Conservation (phyloP, 106 monocot genomes). For the Apostasia shenzhenica region DNA sequence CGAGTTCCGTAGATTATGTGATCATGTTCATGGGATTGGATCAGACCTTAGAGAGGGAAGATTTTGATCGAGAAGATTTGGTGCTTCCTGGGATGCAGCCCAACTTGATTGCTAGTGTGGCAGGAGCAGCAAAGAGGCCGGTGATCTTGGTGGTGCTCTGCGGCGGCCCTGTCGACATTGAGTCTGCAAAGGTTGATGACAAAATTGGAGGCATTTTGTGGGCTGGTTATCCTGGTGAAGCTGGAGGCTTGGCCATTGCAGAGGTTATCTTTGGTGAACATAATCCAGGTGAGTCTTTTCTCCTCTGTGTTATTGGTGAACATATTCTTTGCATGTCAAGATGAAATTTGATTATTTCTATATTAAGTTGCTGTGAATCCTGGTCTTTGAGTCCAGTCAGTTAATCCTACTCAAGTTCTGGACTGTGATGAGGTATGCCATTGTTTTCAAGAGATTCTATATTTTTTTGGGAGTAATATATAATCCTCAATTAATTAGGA, state of each 20-base stretch:
- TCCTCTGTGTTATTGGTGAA: no score
- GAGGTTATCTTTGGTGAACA: slow-evolving; percentile 78
- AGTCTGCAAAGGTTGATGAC: slow-evolving; percentile 55
- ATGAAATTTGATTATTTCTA: no score
- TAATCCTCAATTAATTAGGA: no score
- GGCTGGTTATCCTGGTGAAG: slow-evolving; percentile 98
- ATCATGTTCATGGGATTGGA: slow-evolving; percentile 81
- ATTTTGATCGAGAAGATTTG: slow-evolving; percentile 58
- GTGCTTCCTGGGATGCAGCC: slow-evolving; percentile 74
- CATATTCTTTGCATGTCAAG: no score
- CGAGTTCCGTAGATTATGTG: slow-evolving; percentile 66
- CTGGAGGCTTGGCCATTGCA: slow-evolving; percentile 69
- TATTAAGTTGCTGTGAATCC: no score
- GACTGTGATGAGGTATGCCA: no score
- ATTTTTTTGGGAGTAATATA: no score
- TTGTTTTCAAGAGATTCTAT: no score
- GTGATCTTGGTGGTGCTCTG: slow-evolving; percentile 74
- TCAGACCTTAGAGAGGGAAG: slow-evolving; percentile 59
- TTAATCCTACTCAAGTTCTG: no score
- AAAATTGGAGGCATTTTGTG: slow-evolving; percentile 67
- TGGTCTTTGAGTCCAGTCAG: no score
- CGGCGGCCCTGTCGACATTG: slow-evolving; percentile 82
- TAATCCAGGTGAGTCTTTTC: slow-evolving; percentile 61
- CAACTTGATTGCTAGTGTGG: slow-evolving; percentile 51
- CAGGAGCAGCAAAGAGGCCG: slow-evolving; percentile 61